Base-by-base conservation (phyloP, 345 rosid genomes). In the Lagerstroemia speciosa region DNA sequence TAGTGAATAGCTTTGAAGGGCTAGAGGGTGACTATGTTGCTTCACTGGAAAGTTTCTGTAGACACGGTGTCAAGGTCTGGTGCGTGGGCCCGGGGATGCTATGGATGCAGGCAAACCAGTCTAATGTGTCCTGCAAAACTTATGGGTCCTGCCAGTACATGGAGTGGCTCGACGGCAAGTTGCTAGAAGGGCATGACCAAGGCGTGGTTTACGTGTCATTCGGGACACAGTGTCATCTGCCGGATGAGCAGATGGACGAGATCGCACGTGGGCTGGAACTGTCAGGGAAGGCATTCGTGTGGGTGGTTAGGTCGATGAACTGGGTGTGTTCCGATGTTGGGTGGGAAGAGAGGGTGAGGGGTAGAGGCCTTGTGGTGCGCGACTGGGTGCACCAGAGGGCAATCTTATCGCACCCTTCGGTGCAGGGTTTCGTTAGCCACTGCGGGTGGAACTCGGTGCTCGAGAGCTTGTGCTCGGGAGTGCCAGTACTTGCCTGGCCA, bases 401-500 rank as follows among this genome's bases (percentile, higher is more conserved):
- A 38, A 64, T 73, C n/a, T n/a, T 73, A 34, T 48, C 37, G n/a
- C 68, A 67, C 43, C 64, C 36, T 15, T 66, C 45, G 16, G 62
- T 17, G 34, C 50, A 37, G 8, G 68, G 16, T 40, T 73, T 73
- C 62, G 19, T 68, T 55, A 73, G 72, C 33, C 65, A 68, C 33
- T 68, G 68, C 5, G 58, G 72, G 5, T 67, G 79, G 79, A 79
- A 73, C 62, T 67, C 79, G 12, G 73, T 76, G 61, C 36, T 68
- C 26, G 83, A 76, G 71, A 66, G 80, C 41, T 26, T 76, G 65
- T 55, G 62, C 8, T 40, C 24, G 52, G 78, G 73, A 31, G 75
- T 76, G 66, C 82, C 79, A 14, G 34, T 79, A 0, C 46, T 76
- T 68, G 72, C 70, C 0, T 79, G 79, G 79, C 75, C 77, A 8